Evolutionary conservation across 139 green algal genomes (phyloP), one percentile per base, ranked within the genome.

Genomic region (Astrephomene gubernaculifera): DNA sequence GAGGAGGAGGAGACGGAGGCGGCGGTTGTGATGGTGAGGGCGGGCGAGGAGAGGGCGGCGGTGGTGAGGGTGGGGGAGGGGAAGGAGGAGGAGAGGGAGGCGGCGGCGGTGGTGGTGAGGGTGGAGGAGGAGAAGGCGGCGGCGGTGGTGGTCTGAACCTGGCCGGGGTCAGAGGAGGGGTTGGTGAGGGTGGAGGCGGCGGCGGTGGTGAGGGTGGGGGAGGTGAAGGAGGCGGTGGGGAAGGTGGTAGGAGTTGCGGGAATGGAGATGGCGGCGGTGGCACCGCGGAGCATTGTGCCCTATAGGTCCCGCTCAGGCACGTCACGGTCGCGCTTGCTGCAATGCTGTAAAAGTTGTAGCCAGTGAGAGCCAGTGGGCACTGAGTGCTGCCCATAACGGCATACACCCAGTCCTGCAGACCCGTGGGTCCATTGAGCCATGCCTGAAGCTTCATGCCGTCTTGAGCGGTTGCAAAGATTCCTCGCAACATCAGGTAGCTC

Each of bases 311-410:
- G 12, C 17, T 12, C 49, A 57, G 49, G 49, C 49, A 57, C 12
- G 12, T 57, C 12, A 12, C 17, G 49, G 49, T 25, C 49, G 49
- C 49, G 49, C 49, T 17, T n/a, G n/a, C n/a, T n/a, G n/a, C n/a
- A n/a, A n/a, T n/a, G n/a, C n/a, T n/a, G n/a, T n/a, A n/a, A 43
- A 78, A 41, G 70, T 61, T 63, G 49, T 80, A 80, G 22, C 72
- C 72, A 0, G 35, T 17, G 6, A 80, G 52, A 6, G 21, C 9
- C 24, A 12, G 10, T 6, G 24, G 67, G 72, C 72, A 80, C 35
- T 49, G 41, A 6, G 45, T 33, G 38, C 74, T 57, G 25, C 54
- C 54, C 0, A 36, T 70, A 31, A 82, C 4, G 25, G 25, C 38
- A 4, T 53, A 38, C 0, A 82, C 36, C 74, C 74, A 82, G 29